Evolutionary conservation across 2,329 filamentous ascomycete genomes (phyloP), one percentile per base, ranked within the genome.

Genomic region (Microsporum audouinii): DNA sequence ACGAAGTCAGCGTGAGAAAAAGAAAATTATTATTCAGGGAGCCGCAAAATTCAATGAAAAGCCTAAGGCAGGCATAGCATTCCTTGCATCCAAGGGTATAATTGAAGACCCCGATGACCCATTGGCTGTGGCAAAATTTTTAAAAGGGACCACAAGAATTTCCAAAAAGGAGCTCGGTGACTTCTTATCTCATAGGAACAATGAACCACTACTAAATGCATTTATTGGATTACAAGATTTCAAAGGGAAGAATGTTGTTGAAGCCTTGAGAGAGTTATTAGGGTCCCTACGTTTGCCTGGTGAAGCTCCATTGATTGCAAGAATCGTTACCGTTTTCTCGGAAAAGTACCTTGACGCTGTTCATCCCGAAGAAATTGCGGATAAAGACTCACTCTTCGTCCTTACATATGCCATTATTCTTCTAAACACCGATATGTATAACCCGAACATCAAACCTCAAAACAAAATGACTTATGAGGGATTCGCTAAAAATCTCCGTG

Each of bases 361-460:
- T 4, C 81, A 84, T 31, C 87, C 88, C 0, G 83, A 88, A 60
- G 88, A 86, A 27, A 85, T 97, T 64, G 88, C 86, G 5, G 86
- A 95, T 69, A 88, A 89, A 67, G 94, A 99, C 72, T 85, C 91
- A 5, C 86, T 94, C 27, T 99, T 89, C 69, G 85, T 99, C 56
- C 79, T 99, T 58, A 92, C 89, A 0, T 99, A 99, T 71, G 94
- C 91, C 41, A 95, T 96, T 69, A 96, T 99, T 72, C 91, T 99
- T 84, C 79, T 99, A 61, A 99, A 99, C 70, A 96, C 92, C 0
- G 94, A 99, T 71, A 88, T 95, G 68, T 94, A 97, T 73, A 99
- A 95, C 69, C 91, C 91, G 0, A 97, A 96, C 67, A 75, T 97
- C 64, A 76, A 84, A 67, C 75, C 81, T 1, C 79, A 85, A 67